Evolutionary conservation across 148 eudicot genomes (phyloP), one percentile per base, ranked within the genome.

Genomic region (Mesembryanthemum crystallinum): DNA sequence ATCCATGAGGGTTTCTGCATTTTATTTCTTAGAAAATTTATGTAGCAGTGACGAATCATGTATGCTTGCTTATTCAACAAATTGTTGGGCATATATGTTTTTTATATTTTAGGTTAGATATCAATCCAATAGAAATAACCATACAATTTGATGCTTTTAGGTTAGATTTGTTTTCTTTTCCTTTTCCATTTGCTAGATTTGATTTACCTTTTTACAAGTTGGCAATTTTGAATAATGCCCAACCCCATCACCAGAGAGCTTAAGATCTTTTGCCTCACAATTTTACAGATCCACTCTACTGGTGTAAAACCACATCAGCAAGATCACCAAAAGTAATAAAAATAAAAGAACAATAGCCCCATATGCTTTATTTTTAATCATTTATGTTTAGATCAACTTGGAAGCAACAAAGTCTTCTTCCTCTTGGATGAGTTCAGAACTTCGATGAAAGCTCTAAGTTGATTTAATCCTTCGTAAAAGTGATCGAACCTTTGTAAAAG

Each of bases 131-230:
- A 35, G 39, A 35, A 35, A 35, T 35, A 35, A 35, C 39, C 39
- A 52, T 52, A 15, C 15, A 47, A 57, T 57, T 57, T n/a, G 8
- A 57, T 23, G 11, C 49, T 72, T 64, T 54, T 77, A 70, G 80
- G 80, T 78, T 78, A 78, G 76, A 64, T 78, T 78, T 78, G 76
- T 35, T 72, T 65, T 49, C 67, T 42, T n/a, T 70, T 58, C 24
- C 8, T 54, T 54, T 21, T 18, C 18, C 58, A 54, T 6, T 6
- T 10, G 14, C 49, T 45, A 45, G 49, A 77, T 69, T 35, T 70
- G 52, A 33, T 49, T 62, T 61, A 30, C 25, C 80, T 51, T 77
- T n/a, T 64, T 45, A 51, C 35, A 49, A 62, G 75, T 54, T 29
- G 70, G 42, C 63, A 70, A 61, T 39, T 78, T 28, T 71, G 43